Evolutionary conservation across 345 rosid species (phyloP), one percentile per base, ranked within the genome.

Genomic region (Sapria himalayana): DNA sequence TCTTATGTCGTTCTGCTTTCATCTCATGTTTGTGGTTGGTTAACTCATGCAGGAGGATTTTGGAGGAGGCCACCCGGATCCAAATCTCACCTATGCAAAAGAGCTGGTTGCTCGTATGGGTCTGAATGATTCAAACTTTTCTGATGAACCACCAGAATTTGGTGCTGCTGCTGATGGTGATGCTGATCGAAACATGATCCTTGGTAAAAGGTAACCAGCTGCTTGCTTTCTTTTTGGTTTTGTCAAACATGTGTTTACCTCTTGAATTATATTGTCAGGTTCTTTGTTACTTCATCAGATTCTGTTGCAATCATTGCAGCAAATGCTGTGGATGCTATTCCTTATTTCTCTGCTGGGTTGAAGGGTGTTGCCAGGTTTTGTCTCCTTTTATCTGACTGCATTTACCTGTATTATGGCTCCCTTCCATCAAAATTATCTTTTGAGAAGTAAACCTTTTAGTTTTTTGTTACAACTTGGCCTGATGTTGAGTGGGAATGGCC

Each of bases 151-250:
- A 8, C 99, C 99, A 37, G 99, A 91, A 50, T 84, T 91, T 68
- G 96, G 99, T 41, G 96, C 99, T 15, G 99, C 99, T 54, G 77
- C 96, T 67, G 99, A 91, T 62, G 99, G 96, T 63, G 99, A 91
- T 71, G 99, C 99, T 20, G 99, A 91, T 59, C 94, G 96, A 52
- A 91, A 91, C 60, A 84, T 91, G 99, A 40, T 91, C 59, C 99
- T 91, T 5, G 99, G 99, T 22, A 91, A 84, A 75, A 91, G 89
- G 94, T 91, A 64, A 50, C 35, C 2, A 17, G 21, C n/a, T n/a
- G n/a, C 3, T 18, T 38, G 4, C 25, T 47, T 13, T 12, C 25
- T 7, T 10, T 49, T 27, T 19, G 15, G 27, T 55, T 25, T 14
- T 37, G 33, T 20, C 20, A 29, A 45, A 41, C 29, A 23, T 24